Conservation (phyloP, 2,329 filamentous ascomycete species). For the Fusarium sp. region DNA sequence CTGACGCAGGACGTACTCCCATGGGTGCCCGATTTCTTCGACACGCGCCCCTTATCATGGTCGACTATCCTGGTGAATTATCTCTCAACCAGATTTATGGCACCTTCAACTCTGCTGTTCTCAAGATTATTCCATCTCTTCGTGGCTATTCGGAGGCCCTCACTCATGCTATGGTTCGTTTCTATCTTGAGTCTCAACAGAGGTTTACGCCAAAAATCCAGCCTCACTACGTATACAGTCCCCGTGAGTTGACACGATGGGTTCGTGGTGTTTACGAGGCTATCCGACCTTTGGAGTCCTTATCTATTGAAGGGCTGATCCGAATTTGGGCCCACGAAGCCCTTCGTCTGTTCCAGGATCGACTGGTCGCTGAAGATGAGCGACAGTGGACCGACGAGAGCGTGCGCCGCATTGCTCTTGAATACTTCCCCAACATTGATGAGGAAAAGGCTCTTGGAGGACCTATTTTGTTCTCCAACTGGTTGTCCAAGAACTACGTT, state of each 20-base stretch:
- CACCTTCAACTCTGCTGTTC: slow-evolving; percentile 94
- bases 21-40: slow-evolving; percentile 94
- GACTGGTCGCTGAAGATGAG: slow-evolving; percentile 94
- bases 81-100: slow-evolving; percentile 98
- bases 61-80: slow-evolving; percentile 96
- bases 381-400: slow-evolving; percentile 94
- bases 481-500: slow-evolving; percentile 98
- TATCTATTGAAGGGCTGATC: slow-evolving; percentile 91
- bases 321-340: slow-evolving; percentile 99
- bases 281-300: slow-evolving; percentile 88
- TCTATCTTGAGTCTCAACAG: slow-evolving; percentile 94
- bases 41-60: slow-evolving; percentile 99
- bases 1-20: slow-evolving; percentile 94
- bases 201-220: slow-evolving; percentile 97
- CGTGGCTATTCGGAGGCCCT: slow-evolving; percentile 94
- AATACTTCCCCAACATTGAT: slow-evolving; percentile 96
- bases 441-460: slow-evolving; percentile 89
- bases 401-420: slow-evolving; percentile 86
- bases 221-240: slow-evolving; percentile 99
- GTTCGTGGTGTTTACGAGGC: slow-evolving; percentile 98
- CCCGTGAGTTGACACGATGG: slow-evolving; percentile 97
- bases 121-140: slow-evolving; percentile 96
- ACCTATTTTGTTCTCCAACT: slow-evolving; percentile 98
- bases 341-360: slow-evolving; percentile 94
- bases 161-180: slow-evolving; percentile 96